phyloP scores from a whole-genome alignment of 1,284 basidiomycete genomes.

The Irpex lacteus region DNA sequence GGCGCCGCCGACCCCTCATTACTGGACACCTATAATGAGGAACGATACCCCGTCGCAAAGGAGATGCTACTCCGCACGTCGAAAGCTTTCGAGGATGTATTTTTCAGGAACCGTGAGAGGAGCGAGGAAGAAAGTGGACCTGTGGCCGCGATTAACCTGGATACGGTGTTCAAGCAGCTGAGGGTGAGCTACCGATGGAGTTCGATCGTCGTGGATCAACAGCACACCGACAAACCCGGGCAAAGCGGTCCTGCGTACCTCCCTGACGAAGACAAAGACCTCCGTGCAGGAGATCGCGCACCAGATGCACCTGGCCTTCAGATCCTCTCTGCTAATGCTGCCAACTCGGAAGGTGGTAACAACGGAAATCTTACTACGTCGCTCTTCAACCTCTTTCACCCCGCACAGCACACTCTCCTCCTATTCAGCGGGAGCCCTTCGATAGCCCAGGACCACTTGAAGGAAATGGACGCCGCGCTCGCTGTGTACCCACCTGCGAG shows the following conservation, averaged over 20 bases:
- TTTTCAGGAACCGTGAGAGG: no score
- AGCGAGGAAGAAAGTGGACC: no score
- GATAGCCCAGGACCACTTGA: neutral
- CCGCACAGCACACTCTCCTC: slow-evolving; percentile 21
- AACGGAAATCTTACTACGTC: slow-evolving; percentile 5
- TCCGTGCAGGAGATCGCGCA: slow-evolving; percentile 28
- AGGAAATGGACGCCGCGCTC: neutral
- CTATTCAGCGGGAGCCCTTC: slow-evolving; percentile 11
- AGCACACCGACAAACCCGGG: slow-evolving; percentile 4
- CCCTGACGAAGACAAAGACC: slow-evolving; percentile 4
- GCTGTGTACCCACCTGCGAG: neutral
- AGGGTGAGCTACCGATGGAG: slow-evolving; percentile 34
- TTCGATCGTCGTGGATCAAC: slow-evolving; percentile 29
- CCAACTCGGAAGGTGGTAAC: neutral
- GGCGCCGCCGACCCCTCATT: slow-evolving; percentile 13
- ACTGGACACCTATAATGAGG: slow-evolving; percentile 18
- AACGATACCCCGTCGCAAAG: slow-evolving; percentile 23
- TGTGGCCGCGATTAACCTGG: neutral
- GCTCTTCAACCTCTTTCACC: slow-evolving; percentile 18
- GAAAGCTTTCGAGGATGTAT: neutral
- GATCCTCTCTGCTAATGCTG: neutral
- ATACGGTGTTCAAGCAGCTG: slow-evolving; percentile 21
- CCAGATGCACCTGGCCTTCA: slow-evolving; percentile 37
- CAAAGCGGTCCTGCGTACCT: neutral
- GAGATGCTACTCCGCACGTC: slow-evolving; percentile 19